Evolutionary conservation across 257 asterid genomes (phyloP).

Genomic region (Rauvolfia tetraphylla): DNA sequence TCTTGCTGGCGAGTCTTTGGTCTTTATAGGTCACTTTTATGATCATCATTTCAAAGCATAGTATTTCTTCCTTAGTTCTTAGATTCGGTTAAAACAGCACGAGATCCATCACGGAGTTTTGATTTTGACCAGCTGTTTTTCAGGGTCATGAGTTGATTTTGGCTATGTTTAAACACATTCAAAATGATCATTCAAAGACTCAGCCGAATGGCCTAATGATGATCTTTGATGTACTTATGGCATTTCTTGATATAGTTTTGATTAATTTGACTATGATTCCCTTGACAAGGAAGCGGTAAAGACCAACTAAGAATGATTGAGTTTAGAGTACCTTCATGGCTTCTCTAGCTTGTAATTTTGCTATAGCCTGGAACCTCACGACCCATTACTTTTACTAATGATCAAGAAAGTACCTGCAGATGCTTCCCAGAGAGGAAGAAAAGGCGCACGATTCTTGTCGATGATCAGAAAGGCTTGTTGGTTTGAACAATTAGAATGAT

Average conservation of each 20-base stretch:
- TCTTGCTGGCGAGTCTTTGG: neutral
- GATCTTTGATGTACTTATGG: constrained; percentile 33
- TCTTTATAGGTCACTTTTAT: neutral
- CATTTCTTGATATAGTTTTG: constrained; percentile 8
- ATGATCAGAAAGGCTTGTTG: constrained; percentile 32
- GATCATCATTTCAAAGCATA: neutral
- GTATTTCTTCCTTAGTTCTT: neutral
- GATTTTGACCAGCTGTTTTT: constrained; percentile 20
- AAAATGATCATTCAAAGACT: constrained; percentile 26
- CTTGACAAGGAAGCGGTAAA: constrained; percentile 2
- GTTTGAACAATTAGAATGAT: constrained; percentile 45
- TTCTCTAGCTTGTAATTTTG: constrained; percentile 1
- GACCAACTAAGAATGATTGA: neutral
- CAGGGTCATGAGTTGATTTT: constrained; percentile 23
- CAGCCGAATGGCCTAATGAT: constrained; percentile 43
- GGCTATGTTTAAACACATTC: constrained; percentile 16
- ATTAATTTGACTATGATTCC: constrained; percentile 1
- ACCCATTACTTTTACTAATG: neutral
- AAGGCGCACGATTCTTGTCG: constrained; percentile 8
- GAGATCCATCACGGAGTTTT: constrained; percentile 18
- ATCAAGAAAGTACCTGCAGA: neutral
- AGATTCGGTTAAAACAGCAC: constrained; percentile 15
- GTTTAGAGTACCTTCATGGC: constrained; percentile 27
- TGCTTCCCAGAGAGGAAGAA: neutral
- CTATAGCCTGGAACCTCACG: neutral